Base-by-base conservation (phyloP, 2,329 filamentous ascomycete species). In the Trichoderma arundinaceum region DNA sequence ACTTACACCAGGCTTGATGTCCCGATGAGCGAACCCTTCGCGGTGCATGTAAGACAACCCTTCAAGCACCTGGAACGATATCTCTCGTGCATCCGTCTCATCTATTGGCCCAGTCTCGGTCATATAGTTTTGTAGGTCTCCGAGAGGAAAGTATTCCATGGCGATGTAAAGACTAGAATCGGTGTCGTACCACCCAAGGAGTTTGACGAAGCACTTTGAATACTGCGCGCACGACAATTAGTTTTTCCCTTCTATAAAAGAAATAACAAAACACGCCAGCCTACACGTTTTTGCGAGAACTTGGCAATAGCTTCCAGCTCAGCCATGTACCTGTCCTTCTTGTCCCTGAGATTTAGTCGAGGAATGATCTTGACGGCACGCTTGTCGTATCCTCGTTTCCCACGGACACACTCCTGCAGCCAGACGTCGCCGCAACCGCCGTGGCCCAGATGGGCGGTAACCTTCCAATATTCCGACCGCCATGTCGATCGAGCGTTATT, bases 141-240 rank as follows among this genome's bases (percentile, higher is more conserved):
- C 72, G 6, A 62, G 28, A 13, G 69, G 68, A 32, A 69, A 56
- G 56, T 71, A 72, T 54, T 74, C 71, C 72, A 73, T 74, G 9
- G 70, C 68, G 41, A 74, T 72, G 52, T 63, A 71, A 3, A 73
- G 52, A 7, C 41, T 65, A 1, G 65, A 48, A 3, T 53, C 22
- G 3, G 22, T 44, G 12, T 68, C 65, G 53, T 71, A 73, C 72
- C 72, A 74, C 4, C 71, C 72, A 9, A 68, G 53, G n/a, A 62
- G 65, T 49, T 69, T 69, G 13, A 73, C 71, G 38, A 74, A 74
- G 61, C 61, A 68, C 19, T 70, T 68, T 17, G 64, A 59, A 44
- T 72, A 72, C 68, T 71, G 15, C 13, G 38, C 8, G 41, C 41
- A 38, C 17, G 39, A 68, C 33, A 53, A 53, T 38, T n/a, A 53